Base-by-base conservation (phyloP, 2,329 filamentous ascomycete species). In the Trichocomaceae sp. region DNA sequence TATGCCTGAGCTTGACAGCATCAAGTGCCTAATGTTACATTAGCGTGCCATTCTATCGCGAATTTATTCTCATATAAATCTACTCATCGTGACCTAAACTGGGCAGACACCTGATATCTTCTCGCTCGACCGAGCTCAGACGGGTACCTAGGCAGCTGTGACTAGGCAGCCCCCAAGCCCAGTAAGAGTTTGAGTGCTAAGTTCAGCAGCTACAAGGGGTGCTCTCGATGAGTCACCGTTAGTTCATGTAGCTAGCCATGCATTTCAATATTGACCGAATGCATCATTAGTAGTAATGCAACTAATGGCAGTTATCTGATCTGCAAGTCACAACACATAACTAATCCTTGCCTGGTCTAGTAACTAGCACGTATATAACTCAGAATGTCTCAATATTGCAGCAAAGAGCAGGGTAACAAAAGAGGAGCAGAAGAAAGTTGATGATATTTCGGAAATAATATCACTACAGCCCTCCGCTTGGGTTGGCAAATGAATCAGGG, bases 401-500 rank as follows among this genome's bases (percentile, higher is more conserved):
- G 63, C 66, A 29, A 6, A 3, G 62, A 61, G 0, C 60, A 62
- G 8, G 75, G 73, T 26, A 73, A 71, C 1, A 44, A 62, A 1
- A 70, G 70, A 0, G 77, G 77, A 15, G 8, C 3, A 17, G 17
- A 7, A 19, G 37, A 19, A 41, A 41, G 2, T 17, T 17, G 17
- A 17, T 6, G 4, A 2, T 41, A 7, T 39, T n/a, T 39, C n/a
- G n/a, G 37, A 41, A 41, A 15, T 35, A 35, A 35, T 5, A 15
- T 15, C 31, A 35, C 10, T 35, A 15, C 31, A 35, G 31, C 31
- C 31, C 31, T 35, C 31, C 15, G 31, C 12, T 35, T 35, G 31
- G 31, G 31, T 35, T 15, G 31, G 5, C 12, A 35, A 29, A 3
- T 15, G 31, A 35, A 15, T 3, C 13, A 2, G 31, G 31, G 15